phyloP scores from a whole-genome alignment of 345 rosid genomes.

The Eutrema japonicum region DNA sequence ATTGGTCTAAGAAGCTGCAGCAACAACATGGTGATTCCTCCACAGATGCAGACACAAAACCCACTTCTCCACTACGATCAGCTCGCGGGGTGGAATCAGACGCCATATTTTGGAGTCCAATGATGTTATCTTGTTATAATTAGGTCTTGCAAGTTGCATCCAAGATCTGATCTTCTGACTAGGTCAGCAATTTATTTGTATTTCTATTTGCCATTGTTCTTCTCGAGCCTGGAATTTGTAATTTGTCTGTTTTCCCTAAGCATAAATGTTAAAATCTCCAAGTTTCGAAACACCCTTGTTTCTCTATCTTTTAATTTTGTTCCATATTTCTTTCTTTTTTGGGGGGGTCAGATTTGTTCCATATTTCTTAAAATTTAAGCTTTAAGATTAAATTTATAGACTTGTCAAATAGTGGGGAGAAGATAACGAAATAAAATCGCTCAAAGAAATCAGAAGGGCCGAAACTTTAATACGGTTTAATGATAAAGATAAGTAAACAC shows the following conservation, averaged over 20 bases:
- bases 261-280: neutral
- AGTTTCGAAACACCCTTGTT: neutral
- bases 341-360: neutral
- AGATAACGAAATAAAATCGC: neutral
- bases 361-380: neutral
- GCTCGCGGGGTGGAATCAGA: neutral
- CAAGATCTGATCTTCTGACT: neutral
- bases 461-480: slow-evolving; percentile 8
- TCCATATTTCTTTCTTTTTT: neutral
- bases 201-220: neutral
- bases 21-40: neutral
- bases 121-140: too few relatives aligned
- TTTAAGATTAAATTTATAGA: neutral
- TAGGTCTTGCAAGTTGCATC: too few relatives aligned
- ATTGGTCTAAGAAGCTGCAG: neutral
- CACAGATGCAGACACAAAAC: too few relatives aligned
- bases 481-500: neutral
- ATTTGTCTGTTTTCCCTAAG: neutral
- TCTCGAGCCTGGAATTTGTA: neutral
- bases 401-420: neutral
- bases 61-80: neutral
- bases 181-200: neutral
- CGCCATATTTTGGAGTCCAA: too few relatives aligned
- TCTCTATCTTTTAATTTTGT: too few relatives aligned
- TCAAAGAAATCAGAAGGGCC: neutral